Conservation (phyloP, 331 rosid species). For the Phaseolus coccineus region DNA sequence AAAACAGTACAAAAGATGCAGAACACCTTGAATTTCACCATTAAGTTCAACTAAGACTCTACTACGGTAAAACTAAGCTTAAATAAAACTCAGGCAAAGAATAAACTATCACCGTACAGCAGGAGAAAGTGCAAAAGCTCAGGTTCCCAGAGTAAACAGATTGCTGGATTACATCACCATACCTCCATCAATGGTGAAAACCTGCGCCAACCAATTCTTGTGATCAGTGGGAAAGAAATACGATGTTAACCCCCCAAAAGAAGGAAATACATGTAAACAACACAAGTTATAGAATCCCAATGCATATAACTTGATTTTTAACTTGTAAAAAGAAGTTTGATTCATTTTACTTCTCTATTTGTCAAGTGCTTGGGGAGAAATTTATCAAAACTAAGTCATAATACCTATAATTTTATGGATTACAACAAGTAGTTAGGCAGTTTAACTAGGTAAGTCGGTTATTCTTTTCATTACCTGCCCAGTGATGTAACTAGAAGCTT, state of each 20-base stretch:
- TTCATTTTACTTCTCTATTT: neutral
- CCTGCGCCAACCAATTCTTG: slow-evolving; percentile 55
- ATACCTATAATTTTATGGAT: neutral
- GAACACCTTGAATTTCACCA: slow-evolving; percentile 36
- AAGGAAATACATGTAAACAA: neutral
- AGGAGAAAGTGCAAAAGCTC: slow-evolving; percentile 27
- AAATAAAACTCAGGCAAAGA: slow-evolving; percentile 33
- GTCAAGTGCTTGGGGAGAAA: neutral
- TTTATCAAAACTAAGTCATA: neutral
- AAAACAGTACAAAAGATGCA: slow-evolving; percentile 22
- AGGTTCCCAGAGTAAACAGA: neutral
- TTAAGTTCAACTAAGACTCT: slow-evolving; percentile 48
- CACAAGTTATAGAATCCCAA: slow-evolving; percentile 1
- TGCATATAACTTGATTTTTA: neutral
- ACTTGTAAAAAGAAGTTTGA: neutral
- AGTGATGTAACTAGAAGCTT: slow-evolving; percentile 90
- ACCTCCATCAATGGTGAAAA: slow-evolving; percentile 91
- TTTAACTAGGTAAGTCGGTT: neutral
- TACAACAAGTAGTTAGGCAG: neutral
- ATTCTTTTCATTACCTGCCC: slow-evolving; percentile 68
- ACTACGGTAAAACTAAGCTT: slow-evolving; percentile 37
- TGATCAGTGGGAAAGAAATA: slow-evolving; percentile 2
- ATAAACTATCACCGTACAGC: slow-evolving; percentile 37
- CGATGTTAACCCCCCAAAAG: neutral
- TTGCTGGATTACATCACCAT: slow-evolving; percentile 75